phyloP scores from a whole-genome alignment of 805 yeast genomes.

The Zygotorulaspora sp. region DNA sequence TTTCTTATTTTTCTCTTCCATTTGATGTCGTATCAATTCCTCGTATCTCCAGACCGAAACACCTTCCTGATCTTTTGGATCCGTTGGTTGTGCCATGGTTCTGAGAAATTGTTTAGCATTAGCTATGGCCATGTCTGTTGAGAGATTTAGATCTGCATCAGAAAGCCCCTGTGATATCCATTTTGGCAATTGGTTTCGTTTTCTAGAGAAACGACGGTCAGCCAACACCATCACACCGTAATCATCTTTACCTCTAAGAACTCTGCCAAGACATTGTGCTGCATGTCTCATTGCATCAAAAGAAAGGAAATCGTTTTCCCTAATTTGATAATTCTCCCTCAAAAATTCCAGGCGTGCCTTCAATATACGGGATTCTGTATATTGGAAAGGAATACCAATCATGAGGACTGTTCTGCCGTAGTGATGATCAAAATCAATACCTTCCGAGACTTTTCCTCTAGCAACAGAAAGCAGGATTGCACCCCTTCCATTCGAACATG shows the following conservation, averaged over 20 bases:
- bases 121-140: conserved; percentile 97
- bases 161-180: conserved; percentile 94
- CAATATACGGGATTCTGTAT: conserved; percentile 92
- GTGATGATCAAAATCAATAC: conserved; percentile 98
- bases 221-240: conserved; percentile 98
- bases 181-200: conserved; percentile 84
- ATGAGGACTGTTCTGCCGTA: conserved; percentile 95
- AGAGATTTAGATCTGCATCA: conserved; percentile 86
- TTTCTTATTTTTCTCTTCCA: conserved; percentile 38
- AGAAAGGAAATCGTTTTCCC: conserved; percentile 90
- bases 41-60: conserved; percentile 86
- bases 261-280: conserved; percentile 97
- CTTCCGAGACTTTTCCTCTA: conserved; percentile 98
- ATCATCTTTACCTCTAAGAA: conserved; percentile 95
- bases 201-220: conserved; percentile 84
- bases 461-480: conserved; percentile 96
- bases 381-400: conserved; percentile 99
- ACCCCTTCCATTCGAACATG: conserved; percentile 96
- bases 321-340: conserved; percentile 86
- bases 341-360: conserved; percentile 92
- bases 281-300: conserved; percentile 99
- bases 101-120: conserved; percentile 88
- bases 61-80: conserved; percentile 88
- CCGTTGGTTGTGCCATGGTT: conserved; percentile 89
- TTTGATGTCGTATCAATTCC: conserved; percentile 58